These are phyloP conservation scores for Conoideocrella luteorostrata DNA, from an alignment of 2,329 filamentous ascomycete species.

Conservation along the genomic window DNA sequence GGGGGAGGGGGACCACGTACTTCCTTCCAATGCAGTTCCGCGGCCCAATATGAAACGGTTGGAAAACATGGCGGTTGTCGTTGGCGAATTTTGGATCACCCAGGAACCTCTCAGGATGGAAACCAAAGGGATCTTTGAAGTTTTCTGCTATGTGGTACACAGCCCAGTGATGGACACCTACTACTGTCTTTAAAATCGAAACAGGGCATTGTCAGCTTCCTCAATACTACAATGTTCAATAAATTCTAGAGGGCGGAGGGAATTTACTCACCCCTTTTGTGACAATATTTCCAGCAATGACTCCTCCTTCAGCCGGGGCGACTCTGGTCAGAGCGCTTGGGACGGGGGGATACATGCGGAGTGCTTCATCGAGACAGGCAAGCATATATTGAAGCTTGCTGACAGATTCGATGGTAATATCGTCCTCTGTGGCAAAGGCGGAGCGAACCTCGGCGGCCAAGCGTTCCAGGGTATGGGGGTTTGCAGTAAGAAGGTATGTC, in stretches of 20 bases:
- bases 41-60: constrained; percentile 24
- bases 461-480: constrained; percentile 14
- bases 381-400: constrained; percentile 29
- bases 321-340: background rate
- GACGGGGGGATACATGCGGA: constrained; percentile 30
- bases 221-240: too few relatives aligned
- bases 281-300: constrained; percentile 23
- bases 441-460: constrained; percentile 33
- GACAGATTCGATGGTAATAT: constrained; percentile 30
- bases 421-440: constrained; percentile 25
- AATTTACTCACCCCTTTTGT: constrained; percentile 26
- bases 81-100: constrained; percentile 14
- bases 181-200: too few relatives aligned
- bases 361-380: constrained; percentile 34
- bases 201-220: too few relatives aligned
- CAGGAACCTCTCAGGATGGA: constrained; percentile 32
- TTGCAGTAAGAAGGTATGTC: constrained; percentile 22
- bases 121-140: constrained; percentile 26
- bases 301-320: constrained; percentile 19
- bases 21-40: constrained; percentile 26
- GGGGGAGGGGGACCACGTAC: constrained; percentile 17
- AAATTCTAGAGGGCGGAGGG: too few relatives aligned
- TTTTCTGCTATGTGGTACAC: constrained; percentile 24
- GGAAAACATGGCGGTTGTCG: constrained; percentile 18
- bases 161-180: constrained; percentile 30